Evolutionary conservation across 2,329 filamentous ascomycete species (phyloP), one percentile per base, ranked within the genome.

Genomic region (Penicillium sp.): DNA sequence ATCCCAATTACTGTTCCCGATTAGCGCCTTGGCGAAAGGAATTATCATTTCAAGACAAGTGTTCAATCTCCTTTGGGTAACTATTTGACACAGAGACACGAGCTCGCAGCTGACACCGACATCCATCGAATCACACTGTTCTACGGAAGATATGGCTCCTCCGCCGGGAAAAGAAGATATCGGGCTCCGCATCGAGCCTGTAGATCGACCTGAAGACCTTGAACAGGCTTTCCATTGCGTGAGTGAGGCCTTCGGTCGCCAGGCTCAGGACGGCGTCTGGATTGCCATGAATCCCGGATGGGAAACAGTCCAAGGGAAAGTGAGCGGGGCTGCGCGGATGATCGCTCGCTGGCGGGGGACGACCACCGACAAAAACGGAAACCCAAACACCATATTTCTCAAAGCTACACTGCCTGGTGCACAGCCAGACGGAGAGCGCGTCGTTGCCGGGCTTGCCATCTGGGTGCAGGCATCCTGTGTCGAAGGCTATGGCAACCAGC

Each of bases 401-500:
- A 84, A 84, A 56, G 83, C 82, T 1, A 83, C 79, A 0, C 43
- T 83, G 1, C 66, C 75, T 0, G 48, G 59, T 8, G 21, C 13
- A 2, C 6, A 48, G 4, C 10, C 18, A 8, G 24, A 21, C 13
- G 34, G 33, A 2, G 43, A 52, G 14, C 54, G 56, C 8, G 40
- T 42, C 3, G 71, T 84, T n/a, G 83, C 72, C 9, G 83, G 83
- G 14, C 55, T 81, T 24, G 81, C 83, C 2, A 79, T 84, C 51
- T 86, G 83, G 83, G 62, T 72, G 8, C 83, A 86, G 58, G 66
- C 73, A 0, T 84, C 83, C 0, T 67, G 72, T 6, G 75, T 83
- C 0, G 70, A 75, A 2, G 82, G 81, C 11, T 64, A 75, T 45
- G 83, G 83, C 11, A 77, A 80, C 18, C 23, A 57, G 54, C 21